phyloP scores from a whole-genome alignment of 306 rosid species.

The Quillaja saponaria region DNA sequence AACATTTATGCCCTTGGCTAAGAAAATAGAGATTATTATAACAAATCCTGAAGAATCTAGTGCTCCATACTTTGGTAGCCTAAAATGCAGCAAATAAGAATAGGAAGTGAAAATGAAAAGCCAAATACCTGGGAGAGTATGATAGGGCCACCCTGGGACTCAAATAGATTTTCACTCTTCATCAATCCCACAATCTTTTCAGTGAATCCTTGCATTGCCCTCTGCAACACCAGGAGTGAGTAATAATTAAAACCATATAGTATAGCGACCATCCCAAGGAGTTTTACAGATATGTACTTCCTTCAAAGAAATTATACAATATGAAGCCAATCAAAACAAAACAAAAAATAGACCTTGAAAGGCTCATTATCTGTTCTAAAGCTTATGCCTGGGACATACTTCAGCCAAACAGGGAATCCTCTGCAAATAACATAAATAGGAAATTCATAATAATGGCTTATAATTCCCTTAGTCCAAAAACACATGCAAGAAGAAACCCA shows the following conservation, averaged over 20 bases:
- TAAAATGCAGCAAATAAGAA: conserved; percentile 11
- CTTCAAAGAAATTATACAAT: not conserved
- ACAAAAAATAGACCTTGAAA: conserved; percentile 64
- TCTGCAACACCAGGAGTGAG: conserved; percentile 53
- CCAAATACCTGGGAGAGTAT: conserved; percentile 87
- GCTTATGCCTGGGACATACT: conserved; percentile 96
- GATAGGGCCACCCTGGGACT: conserved; percentile 99
- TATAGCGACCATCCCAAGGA: conserved; percentile 3
- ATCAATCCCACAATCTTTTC: conserved; percentile 94
- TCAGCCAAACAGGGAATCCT: conserved; percentile 99
- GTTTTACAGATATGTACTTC: not conserved
- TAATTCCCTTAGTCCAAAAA: conserved; percentile 6
- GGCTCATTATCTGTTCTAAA: conserved; percentile 99
- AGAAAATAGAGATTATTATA: not conserved
- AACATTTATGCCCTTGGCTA: conserved; percentile 10
- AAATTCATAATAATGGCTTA: conserved; percentile 10
- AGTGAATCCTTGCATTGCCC: conserved; percentile 93
- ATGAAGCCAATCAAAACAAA: conserved; percentile 4
- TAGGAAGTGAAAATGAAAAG: conserved; percentile 8
- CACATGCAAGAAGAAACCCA: conserved; percentile 11
- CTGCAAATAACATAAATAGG: conserved; percentile 42
- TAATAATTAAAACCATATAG: conserved; percentile 22
- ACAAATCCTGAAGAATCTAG: conserved; percentile 3
- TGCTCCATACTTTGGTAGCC: conserved; percentile 8
- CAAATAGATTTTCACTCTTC: conserved; percentile 83